These are phyloP conservation scores for Kitagawia praeruptora DNA, from an alignment of 129 eudicot genomes.

Conservation along the genomic window DNA sequence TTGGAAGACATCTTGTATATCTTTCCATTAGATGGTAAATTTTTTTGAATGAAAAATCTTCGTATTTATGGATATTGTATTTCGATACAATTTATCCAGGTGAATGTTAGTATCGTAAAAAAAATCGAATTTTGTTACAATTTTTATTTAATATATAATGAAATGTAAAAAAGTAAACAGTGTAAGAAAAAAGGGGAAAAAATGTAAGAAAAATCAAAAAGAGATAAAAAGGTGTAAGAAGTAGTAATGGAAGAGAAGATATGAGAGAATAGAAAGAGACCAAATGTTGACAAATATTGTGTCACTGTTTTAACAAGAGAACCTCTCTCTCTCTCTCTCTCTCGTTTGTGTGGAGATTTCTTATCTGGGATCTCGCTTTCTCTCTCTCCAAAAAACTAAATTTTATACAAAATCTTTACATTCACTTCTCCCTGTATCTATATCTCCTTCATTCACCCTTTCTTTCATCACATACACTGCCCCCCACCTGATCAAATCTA, in stretches of 20 bases:
- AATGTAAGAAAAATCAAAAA: neutral
- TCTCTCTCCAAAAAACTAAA: conserved; percentile 14
- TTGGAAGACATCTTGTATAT: too few species aligned
- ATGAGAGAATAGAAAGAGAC: conserved; percentile 63
- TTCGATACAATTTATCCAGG: too few species aligned
- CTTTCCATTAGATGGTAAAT: too few species aligned
- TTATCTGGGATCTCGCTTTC: conserved; percentile 52
- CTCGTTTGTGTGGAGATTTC: conserved; percentile 50
- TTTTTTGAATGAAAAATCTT: too few species aligned
- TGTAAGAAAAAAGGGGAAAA: too few species aligned
- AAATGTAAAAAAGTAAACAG: too few species aligned
- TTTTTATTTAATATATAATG: too few species aligned
- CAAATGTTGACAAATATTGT: conserved; percentile 58
- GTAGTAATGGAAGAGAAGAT: conserved; percentile 4
- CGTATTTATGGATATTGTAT: too few species aligned
- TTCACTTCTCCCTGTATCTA: neutral
- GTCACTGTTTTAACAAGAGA: conserved; percentile 61
- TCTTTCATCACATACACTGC: conserved; percentile 23
- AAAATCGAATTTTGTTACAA: too few species aligned
- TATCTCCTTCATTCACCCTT: conserved; percentile 5
- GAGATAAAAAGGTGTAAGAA: neutral
- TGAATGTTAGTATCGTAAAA: too few species aligned
- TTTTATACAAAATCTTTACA: neutral
- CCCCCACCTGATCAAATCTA: conserved; percentile 48
- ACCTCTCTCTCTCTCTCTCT: conserved; percentile 14